Base-by-base conservation (phyloP, 768 basidiomycete genomes). In the Omphalotus guepiniiformis region DNA sequence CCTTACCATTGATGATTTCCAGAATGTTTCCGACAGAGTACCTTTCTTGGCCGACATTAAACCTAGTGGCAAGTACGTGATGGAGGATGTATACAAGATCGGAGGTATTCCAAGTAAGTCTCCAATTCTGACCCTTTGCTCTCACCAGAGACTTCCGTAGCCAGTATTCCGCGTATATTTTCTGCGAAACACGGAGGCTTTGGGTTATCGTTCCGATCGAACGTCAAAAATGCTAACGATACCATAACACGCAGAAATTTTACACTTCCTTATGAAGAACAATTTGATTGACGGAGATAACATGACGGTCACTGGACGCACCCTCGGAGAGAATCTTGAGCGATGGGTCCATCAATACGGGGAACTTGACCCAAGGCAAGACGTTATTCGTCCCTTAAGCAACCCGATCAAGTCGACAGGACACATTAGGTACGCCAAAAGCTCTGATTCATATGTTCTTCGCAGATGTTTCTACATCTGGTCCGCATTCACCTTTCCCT, bases 41-140 rank as follows among this genome's bases (percentile, higher is more conserved):
- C 96, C 96, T 8, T 95, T 97, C 79, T 74, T 98, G 53, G 94
- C 95, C 19, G 90, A 99, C 67, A 80, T 99, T 54, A 96, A 94
- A 63, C 96, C 96, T 1, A 93, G 90, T 53, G 96, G 96, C 29
- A 93, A 93, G 68, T 98, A 97, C 74, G 91, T 98, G 57, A 96
- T 98, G 93, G 93, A 94, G 67, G 90, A 98, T 60, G 82, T 99
- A 7, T 83, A 90, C 77, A 90, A 88, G 64, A 84, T 98, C 49
- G 96, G 96, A 46, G 96, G 95, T 48, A 93, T 94, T 55, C 95
- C 96, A 3, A 88, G 93, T 95, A 67, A 52, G 87, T 73, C 7
- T 40, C n/a, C n/a, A n/a, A 32, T 37, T 46, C 44, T n/a, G 12
- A 25, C 16, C 23, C 11, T 46, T 36, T 22, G 18, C 21, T 27